Evolutionary conservation across 352 stramenopile species (phyloP).

Genomic region (Phytophthora chlamydospora): DNA sequence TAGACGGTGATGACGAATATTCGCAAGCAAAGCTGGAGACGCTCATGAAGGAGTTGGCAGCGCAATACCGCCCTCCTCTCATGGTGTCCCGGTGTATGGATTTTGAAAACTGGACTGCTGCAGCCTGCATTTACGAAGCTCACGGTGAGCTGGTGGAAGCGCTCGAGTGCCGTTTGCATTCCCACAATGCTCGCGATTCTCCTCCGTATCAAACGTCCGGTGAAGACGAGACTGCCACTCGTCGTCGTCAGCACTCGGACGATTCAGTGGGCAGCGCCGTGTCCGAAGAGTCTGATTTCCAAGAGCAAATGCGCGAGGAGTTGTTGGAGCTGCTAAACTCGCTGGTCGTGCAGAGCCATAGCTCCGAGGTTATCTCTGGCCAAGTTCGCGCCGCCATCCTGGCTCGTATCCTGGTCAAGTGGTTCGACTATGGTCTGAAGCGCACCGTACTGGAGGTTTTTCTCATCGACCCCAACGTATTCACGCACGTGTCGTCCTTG

Average conservation of each 20-base stretch:
- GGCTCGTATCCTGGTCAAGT: constrained; percentile 81
- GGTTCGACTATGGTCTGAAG: constrained; percentile 78
- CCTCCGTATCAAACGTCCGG: constrained; percentile 1
- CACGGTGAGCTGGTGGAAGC: constrained; percentile 84
- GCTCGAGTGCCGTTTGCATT: constrained; percentile 82
- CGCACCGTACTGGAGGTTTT: constrained; percentile 66
- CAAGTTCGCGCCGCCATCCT: constrained; percentile 71
- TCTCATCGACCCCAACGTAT: constrained; percentile 66
- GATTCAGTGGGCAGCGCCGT: constrained; percentile 27
- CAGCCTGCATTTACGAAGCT: constrained; percentile 78
- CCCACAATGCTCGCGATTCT: constrained; percentile 47
- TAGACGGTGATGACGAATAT: constrained; percentile 28
- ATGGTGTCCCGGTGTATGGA: constrained; percentile 82
- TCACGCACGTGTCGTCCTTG: constrained; percentile 60
- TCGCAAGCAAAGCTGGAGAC: constrained; percentile 61
- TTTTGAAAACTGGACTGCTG: constrained; percentile 83
- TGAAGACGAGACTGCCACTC: constrained; percentile 23
- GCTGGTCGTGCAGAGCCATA: constrained; percentile 61
- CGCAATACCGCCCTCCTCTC: constrained; percentile 75
- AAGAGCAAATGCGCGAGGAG: constrained; percentile 67
- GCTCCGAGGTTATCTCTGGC: constrained; percentile 37
- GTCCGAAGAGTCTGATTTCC: constrained; percentile 52
- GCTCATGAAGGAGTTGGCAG: constrained; percentile 58
- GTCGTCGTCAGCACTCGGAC: constrained; percentile 38
- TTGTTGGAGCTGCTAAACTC: constrained; percentile 64